Evolutionary conservation across 179 eudicot genomes (phyloP).

Genomic region (Carnegiea gigantea): DNA sequence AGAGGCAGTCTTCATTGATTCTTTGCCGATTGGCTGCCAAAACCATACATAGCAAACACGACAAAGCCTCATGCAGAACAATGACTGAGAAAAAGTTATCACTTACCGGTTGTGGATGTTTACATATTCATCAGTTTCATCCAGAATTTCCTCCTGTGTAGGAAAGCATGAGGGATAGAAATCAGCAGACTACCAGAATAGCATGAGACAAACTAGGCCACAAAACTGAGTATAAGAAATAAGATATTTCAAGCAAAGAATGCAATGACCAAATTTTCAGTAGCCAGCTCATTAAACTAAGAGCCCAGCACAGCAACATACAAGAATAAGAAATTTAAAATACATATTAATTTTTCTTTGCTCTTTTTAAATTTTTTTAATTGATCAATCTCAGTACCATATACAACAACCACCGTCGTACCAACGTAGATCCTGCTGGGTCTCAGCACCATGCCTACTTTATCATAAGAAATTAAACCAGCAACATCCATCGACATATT

Average conservation of each 20-base stretch:
- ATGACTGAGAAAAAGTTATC: conserved; percentile 3
- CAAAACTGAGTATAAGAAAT: not conserved
- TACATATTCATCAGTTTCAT: conserved; percentile 97
- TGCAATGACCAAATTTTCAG: not conserved
- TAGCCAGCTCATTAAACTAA: not conserved
- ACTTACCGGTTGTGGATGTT: conserved; percentile 91
- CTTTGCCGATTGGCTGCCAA: not conserved
- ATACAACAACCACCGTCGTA: no score
- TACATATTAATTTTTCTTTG: not conserved
- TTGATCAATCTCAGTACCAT: no score
- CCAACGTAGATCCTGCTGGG: no score
- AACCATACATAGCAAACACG: not conserved
- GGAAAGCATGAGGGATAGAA: conserved; percentile 13
- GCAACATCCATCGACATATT: no score
- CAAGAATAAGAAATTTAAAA: not conserved
- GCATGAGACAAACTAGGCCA: not conserved
- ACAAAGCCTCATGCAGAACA: not conserved
- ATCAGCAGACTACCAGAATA: conserved; percentile 9
- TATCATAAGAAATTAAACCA: no score
- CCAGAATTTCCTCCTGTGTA: conserved; percentile 95
- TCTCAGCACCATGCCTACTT: no score
- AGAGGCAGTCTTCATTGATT: not conserved
- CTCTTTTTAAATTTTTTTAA: no score
- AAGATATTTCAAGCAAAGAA: not conserved
- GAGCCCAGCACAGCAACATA: not conserved